Evolutionary conservation across 768 basidiomycete species (phyloP).

Genomic region (Auricularia cornea): DNA sequence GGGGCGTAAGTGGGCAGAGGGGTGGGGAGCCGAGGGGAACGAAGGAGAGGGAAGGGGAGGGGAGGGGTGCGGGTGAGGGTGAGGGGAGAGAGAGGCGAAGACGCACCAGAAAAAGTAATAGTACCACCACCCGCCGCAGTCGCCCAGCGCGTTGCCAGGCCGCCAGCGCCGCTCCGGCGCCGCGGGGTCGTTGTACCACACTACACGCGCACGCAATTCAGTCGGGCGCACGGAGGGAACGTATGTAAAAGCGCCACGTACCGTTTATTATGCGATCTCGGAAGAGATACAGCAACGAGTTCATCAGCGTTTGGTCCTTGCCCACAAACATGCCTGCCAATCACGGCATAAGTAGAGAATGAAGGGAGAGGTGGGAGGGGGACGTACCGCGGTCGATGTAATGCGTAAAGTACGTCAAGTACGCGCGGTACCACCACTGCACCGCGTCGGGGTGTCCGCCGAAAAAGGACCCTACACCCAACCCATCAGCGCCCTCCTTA

Average conservation of each 20-base stretch:
- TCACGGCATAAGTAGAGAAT: not conserved
- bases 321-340: conserved; percentile 37
- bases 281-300: conserved; percentile 36
- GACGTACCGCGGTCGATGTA: conserved; percentile 29
- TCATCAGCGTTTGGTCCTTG: conserved; percentile 50
- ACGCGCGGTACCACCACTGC: conserved; percentile 37
- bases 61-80: not conserved
- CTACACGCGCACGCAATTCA: conserved; percentile 14
- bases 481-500: too few relatives aligned
- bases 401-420: conserved; percentile 43
- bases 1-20: too few relatives aligned
- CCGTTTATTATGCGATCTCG: conserved; percentile 33
- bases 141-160: conserved; percentile 27
- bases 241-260: not conserved
- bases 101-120: conserved; percentile 40
- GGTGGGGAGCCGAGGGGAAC: too few relatives aligned
- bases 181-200: conserved; percentile 27
- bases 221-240: not conserved
- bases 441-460: conserved; percentile 39
- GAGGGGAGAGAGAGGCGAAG: not conserved
- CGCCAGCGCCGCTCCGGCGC: conserved; percentile 12
- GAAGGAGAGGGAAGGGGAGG: too few relatives aligned
- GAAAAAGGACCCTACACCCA: conserved; percentile 43
- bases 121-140: conserved; percentile 36
- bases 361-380: not conserved